Evolutionary conservation across 2,329 filamentous ascomycete genomes (phyloP), one percentile per base, ranked within the genome.

Genomic region (Coleophoma crateriformis): DNA sequence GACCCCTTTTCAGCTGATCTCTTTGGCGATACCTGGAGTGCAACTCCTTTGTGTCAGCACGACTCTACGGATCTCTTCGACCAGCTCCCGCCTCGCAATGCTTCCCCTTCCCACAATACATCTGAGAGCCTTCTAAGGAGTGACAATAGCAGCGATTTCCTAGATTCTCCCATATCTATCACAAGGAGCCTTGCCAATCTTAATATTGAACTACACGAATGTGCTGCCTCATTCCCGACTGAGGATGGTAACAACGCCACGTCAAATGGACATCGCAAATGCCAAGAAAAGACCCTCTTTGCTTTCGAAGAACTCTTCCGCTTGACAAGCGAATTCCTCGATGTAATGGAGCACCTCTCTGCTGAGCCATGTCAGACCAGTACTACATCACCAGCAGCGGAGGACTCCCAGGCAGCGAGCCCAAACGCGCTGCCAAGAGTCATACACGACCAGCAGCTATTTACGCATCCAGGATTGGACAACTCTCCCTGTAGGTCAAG

Each of bases 281-380:
- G 19, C 11, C 20, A 41, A n/a, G 45, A 45, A 40, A 5, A 12
- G 17, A 41, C 32, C 10, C 38, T 41, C 12, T 44, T 51, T 15
- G 35, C 35, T 19, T 20, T 51, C 3, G 50, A 51, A 19, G 43
- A 48, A 35, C 43, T 51, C 6, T 51, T 51, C n/a, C 34, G 33
- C 27, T 46, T 51, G 1, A 51, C 50, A 13, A 37, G 6, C 32
- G 33, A 48, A n/a, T 49, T 51, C 17, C 34, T 49, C n/a, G 41
- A 48, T 8, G 19, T 33, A 19, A 11, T 51, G 5, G 32, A 39
- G 34, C 5, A 13, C 7, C 38, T 51, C n/a, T 47, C 45, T 45
- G 14, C 4, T 42, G 37, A 12, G 7, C 14, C 42, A 17, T 10
- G 10, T 10, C 8, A 7, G 7, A 13, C 19, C 14, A 19, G 39